Percentiles rank a stretch among this genome's conserved stretches.
phyloP scores from a whole-genome alignment of 176 grass and related monocot species.

The bread wheat (Triticum aestivum) region DNA sequence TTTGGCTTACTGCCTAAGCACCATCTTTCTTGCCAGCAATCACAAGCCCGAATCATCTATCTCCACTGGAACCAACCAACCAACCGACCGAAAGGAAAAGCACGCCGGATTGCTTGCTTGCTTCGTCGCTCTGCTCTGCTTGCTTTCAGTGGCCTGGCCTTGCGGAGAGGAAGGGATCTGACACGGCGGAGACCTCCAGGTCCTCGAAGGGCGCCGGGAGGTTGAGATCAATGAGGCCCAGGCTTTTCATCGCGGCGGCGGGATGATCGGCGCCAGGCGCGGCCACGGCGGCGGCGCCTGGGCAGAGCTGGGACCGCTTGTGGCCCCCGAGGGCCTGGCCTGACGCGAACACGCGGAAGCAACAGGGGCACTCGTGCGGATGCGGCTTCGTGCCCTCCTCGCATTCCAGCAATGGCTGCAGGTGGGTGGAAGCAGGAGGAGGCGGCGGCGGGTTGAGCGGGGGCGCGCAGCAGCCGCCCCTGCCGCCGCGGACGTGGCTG shows the following conservation, averaged over 20 bases:
- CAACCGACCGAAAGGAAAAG: conserved; percentile 10
- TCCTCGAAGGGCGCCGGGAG: conserved; percentile 49
- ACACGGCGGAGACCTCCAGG: conserved; percentile 53
- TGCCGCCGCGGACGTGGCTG: conserved; percentile 54
- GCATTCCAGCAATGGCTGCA: conserved; percentile 48
- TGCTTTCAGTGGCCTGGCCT: conserved; percentile 37
- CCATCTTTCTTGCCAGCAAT: conserved; percentile 1
- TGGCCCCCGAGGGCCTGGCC: conserved; percentile 80
- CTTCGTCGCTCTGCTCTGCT: not conserved
- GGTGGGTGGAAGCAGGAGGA: not conserved
- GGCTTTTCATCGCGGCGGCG: conserved; percentile 7
- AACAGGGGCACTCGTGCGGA: conserved; percentile 53
- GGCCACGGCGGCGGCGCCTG: conserved; percentile 13
- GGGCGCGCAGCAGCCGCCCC: conserved; percentile 42
- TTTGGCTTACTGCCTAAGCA: conserved; percentile 21
- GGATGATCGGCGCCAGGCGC: not conserved
- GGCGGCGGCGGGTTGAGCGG: not conserved
- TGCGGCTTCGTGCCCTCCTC: conserved; percentile 17
- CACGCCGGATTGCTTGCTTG: conserved; percentile 32
- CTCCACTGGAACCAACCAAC: conserved; percentile 28
- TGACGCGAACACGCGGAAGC: conserved; percentile 62
- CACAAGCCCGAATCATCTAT: conserved; percentile 19
- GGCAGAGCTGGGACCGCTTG: conserved; percentile 55
- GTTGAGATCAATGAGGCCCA: conserved; percentile 64
- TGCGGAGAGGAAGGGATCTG: conserved; percentile 44